A percentile compares a stretch with the other conserved stretches of the same genome.
phyloP scores from a whole-genome alignment of 1,284 basidiomycete species.

The Moniliophthora roreri region DNA sequence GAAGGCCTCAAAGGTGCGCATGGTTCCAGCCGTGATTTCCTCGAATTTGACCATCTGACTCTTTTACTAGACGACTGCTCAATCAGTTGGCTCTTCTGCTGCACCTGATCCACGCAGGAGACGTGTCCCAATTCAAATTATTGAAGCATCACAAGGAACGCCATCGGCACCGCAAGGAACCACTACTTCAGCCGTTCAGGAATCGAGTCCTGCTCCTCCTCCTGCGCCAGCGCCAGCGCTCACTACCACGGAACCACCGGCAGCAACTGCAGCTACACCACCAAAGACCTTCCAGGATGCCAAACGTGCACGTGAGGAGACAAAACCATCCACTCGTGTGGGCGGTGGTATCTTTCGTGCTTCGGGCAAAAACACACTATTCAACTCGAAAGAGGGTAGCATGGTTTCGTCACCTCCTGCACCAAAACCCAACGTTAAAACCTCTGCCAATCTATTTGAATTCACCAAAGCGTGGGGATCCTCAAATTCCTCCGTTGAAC shows the following conservation, averaged over 20 bases:
- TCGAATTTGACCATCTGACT: constrained; percentile 9
- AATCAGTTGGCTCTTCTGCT: too few species aligned
- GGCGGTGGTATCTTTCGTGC: constrained; percentile 63
- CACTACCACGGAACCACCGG: constrained; percentile 7
- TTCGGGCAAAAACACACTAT: constrained; percentile 49
- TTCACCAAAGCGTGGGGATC: not conserved
- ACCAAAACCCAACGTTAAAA: constrained; percentile 8
- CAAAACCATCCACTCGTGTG: constrained; percentile 37
- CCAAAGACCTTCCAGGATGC: constrained; percentile 46
- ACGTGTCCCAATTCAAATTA: constrained; percentile 68
- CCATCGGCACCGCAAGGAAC: not conserved
- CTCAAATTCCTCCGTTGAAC: not conserved
- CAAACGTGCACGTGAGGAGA: constrained; percentile 47
- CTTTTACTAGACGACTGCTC: constrained; percentile 8
- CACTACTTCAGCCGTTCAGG: not conserved
- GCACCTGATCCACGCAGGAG: constrained; percentile 39
- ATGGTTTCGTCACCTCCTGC: constrained; percentile 6
- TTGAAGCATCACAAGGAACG: constrained; percentile 35
- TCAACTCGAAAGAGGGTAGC: constrained; percentile 23
- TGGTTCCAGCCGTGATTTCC: not conserved
- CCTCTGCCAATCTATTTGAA: constrained; percentile 16
- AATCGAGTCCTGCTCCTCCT: not conserved
- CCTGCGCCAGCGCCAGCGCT: constrained; percentile 1
- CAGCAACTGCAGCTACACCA: constrained; percentile 7
- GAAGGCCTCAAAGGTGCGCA: constrained; percentile 28